Evolutionary conservation across 2,329 filamentous ascomycete species (phyloP).

Genomic region (Pseudocercospora pini-densiflorae): DNA sequence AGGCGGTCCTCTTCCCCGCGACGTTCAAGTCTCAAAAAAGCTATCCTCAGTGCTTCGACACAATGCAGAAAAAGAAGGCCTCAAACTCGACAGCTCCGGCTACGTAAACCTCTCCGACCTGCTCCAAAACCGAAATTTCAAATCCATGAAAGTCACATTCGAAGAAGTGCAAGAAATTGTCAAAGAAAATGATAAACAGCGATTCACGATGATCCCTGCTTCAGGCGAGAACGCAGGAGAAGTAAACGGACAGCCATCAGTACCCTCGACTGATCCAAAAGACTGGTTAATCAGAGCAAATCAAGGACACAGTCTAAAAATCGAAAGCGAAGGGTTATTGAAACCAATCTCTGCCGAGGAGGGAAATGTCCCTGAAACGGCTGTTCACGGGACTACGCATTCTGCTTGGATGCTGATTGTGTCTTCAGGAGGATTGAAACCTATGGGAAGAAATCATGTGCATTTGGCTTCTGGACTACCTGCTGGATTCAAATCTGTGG

Average conservation of each 20-base stretch:
- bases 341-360: slow-evolving; percentile 61
- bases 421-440: slow-evolving; percentile 73
- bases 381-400: slow-evolving; percentile 90
- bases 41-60: slow-evolving; percentile 61
- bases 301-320: slow-evolving; percentile 86
- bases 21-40: slow-evolving; percentile 41
- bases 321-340: slow-evolving; percentile 73
- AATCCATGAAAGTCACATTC: slow-evolving; percentile 73
- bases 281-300: slow-evolving; percentile 91
- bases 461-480: slow-evolving; percentile 83
- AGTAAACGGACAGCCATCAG: slow-evolving; percentile 23
- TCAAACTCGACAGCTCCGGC: slow-evolving; percentile 62
- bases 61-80: slow-evolving; percentile 63
- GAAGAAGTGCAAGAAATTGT: slow-evolving; percentile 74
- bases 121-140: slow-evolving; percentile 64
- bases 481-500: slow-evolving; percentile 46
- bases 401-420: slow-evolving; percentile 77
- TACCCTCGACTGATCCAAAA: slow-evolving; percentile 53
- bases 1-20: slow-evolving; percentile 28
- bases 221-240: slow-evolving; percentile 13
- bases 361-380: slow-evolving; percentile 44
- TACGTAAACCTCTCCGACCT: slow-evolving; percentile 65
- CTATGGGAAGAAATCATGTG: slow-evolving; percentile 85
- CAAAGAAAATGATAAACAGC: slow-evolving; percentile 81
- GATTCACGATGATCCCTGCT: slow-evolving; percentile 75